Conservation (phyloP, 179 eudicot genomes). For the Beta macrorhiza region DNA sequence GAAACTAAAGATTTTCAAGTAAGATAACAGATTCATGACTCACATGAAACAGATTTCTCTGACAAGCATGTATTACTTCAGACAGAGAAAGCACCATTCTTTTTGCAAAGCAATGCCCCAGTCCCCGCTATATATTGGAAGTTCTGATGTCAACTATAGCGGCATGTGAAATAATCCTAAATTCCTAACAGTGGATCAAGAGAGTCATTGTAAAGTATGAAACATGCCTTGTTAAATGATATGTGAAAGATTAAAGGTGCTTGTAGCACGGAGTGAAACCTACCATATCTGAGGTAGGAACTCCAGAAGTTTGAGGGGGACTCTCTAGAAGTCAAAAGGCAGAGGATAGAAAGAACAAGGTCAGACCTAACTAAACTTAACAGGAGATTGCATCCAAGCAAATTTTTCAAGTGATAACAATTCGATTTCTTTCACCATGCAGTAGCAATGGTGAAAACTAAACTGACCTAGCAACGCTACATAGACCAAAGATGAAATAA, state of each 20-base stretch:
- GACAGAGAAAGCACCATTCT: neutral
- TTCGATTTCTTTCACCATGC: no score
- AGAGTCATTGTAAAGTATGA: neutral
- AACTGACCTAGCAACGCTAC: no score
- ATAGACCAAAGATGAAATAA: no score
- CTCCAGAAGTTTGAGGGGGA: no score
- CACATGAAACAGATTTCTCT: neutral
- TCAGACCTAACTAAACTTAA: no score
- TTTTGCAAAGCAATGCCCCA: neutral
- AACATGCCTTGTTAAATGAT: neutral
- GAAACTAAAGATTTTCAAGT: neutral
- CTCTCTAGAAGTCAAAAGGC: no score
- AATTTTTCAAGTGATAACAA: no score
- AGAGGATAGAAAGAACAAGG: no score
- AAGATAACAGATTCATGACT: slow-evolving; percentile 1
- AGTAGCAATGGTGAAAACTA: no score
- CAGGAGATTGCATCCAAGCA: no score
- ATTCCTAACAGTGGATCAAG: neutral
- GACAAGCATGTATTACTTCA: neutral
- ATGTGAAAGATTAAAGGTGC: neutral
- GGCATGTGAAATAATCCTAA: neutral
- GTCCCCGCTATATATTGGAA: neutral
- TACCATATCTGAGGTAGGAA: neutral
- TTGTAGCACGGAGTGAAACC: neutral
- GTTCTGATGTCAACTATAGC: neutral